phyloP scores from a whole-genome alignment of 2,329 filamentous ascomycete species.

The Blastomyces percursus region DNA sequence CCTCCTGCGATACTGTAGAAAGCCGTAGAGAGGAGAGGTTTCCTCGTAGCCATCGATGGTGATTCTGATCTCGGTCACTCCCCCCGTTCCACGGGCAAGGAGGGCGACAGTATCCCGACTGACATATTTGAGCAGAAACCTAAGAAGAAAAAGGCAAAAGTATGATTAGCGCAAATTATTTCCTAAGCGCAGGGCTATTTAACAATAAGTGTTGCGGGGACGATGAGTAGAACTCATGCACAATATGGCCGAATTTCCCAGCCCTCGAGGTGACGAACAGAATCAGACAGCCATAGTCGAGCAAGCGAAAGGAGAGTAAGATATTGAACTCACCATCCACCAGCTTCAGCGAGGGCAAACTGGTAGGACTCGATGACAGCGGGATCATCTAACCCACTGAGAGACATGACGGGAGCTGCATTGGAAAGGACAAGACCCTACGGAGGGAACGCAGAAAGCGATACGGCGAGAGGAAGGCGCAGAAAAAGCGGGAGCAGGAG shows the following conservation, averaged over 20 bases:
- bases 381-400: slow-evolving; percentile 82
- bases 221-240: neutral
- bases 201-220: slow-evolving; percentile 5
- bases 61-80: slow-evolving; percentile 71
- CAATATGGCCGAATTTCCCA: neutral
- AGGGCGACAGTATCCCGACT: slow-evolving; percentile 80
- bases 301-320: neutral
- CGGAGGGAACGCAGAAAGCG: neutral
- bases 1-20: slow-evolving; percentile 76
- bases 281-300: neutral
- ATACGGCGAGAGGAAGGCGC: neutral
- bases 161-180: slow-evolving; percentile 2
- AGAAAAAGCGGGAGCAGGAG: slow-evolving; percentile 1
- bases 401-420: slow-evolving; percentile 55
- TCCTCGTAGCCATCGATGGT: slow-evolving; percentile 70
- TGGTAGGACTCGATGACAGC: slow-evolving; percentile 78
- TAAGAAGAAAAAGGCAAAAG: slow-evolving; percentile 29
- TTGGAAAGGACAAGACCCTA: slow-evolving; percentile 11
- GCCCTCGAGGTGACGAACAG: neutral
- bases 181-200: neutral
- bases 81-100: slow-evolving; percentile 63
- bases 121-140: slow-evolving; percentile 89
- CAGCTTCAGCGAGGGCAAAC: slow-evolving; percentile 65
- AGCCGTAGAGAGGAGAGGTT: slow-evolving; percentile 79
- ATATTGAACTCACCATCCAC: slow-evolving; percentile 68